Evolutionary conservation across 139 green algal genomes (phyloP).

Genomic region (Limnomonas spitsbergensis): DNA sequence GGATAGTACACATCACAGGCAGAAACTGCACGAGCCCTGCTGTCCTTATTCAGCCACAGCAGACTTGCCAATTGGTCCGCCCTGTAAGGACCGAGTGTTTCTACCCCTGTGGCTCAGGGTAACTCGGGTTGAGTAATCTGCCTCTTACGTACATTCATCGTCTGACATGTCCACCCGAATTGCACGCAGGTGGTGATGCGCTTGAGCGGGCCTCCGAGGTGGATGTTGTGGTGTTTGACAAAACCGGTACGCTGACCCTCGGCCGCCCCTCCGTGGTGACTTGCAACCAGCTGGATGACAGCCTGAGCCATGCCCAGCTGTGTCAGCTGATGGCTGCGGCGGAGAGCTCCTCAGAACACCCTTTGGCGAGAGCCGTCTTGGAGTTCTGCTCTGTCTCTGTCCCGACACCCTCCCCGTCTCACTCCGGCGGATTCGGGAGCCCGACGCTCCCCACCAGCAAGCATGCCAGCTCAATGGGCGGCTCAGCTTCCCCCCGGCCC

Average conservation of each 20-base stretch:
- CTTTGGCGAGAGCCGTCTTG: slow-evolving; percentile 74
- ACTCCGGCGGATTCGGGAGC: no score
- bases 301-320: slow-evolving; percentile 25
- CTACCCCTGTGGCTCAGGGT: no score
- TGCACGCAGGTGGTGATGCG: slow-evolving; percentile 33
- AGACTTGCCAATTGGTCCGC: no score
- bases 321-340: slow-evolving; percentile 22
- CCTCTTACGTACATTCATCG: no score
- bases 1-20: no score
- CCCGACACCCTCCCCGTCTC: neutral
- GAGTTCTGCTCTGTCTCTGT: slow-evolving; percentile 26
- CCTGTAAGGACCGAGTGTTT: no score
- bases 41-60: no score
- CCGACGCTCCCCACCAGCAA: neutral
- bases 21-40: no score
- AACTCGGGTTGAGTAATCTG: no score
- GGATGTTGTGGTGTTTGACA: slow-evolving; percentile 86
- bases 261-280: slow-evolving; percentile 1
- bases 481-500: neutral
- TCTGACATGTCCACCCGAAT: no score
- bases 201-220: slow-evolving; percentile 38
- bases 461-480: neutral
- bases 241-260: slow-evolving; percentile 91
- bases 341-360: slow-evolving; percentile 82
- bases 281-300: neutral